A percentile compares a stretch with the other conserved stretches of the same genome.
phyloP scores from a whole-genome alignment of 345 rosid species.

The Psidium friedrichsthalianum region DNA sequence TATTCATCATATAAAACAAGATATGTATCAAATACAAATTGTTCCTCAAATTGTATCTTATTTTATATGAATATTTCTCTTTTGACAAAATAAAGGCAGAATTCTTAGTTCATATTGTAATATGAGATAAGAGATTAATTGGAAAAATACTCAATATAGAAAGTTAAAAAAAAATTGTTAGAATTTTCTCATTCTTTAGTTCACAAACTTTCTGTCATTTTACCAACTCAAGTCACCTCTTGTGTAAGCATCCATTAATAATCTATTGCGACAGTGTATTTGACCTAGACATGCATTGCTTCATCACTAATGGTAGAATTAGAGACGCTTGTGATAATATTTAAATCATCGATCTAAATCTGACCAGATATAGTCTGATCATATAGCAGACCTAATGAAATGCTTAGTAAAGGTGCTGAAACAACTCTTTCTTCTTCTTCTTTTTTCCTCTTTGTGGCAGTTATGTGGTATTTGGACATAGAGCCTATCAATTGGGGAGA shows the following conservation, averaged over 20 bases:
- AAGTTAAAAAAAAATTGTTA: not conserved
- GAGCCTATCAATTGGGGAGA: no score
- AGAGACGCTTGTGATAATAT: not conserved
- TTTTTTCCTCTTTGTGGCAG: no score
- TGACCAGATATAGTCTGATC: not conserved
- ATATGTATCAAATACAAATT: not conserved
- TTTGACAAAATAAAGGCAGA: not conserved
- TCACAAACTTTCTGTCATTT: not conserved
- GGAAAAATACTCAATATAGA: not conserved
- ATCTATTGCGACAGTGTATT: not conserved
- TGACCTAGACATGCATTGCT: not conserved
- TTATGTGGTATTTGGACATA: no score
- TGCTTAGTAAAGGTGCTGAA: not conserved
- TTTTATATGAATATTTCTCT: not conserved
- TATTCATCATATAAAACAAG: not conserved
- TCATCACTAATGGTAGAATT: not conserved
- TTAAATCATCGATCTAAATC: not conserved
- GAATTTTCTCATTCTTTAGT: not conserved
- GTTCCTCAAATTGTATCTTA: not conserved
- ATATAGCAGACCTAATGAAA: not conserved
- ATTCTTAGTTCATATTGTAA: not conserved
- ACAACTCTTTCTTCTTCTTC: no score
- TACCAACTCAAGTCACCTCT: not conserved
- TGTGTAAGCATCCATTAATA: not conserved
- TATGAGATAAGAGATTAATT: not conserved